A percentile compares a stretch with the other conserved stretches of the same genome.
Conservation (phyloP, 2,329 filamentous ascomycete species). For the Byssoonygena ceratinophila region DNA sequence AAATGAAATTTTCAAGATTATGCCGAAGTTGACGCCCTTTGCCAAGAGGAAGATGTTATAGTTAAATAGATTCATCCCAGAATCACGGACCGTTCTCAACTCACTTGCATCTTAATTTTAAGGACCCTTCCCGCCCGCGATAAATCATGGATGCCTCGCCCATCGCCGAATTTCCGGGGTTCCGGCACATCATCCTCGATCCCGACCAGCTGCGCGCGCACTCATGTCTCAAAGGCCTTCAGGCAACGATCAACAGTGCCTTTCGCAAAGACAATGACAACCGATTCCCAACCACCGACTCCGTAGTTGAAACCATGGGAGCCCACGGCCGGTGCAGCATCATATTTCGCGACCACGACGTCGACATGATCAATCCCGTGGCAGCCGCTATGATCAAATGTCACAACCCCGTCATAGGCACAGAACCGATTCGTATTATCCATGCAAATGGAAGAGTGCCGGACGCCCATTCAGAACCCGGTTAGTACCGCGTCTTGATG, state of each 20-base stretch:
- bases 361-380: conserved; percentile 6
- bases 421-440: not conserved
- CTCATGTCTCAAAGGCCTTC: conserved; percentile 9
- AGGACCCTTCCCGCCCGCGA: no score
- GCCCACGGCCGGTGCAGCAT: conserved; percentile 12
- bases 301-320: conserved; percentile 1
- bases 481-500: not conserved
- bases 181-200: conserved; percentile 11
- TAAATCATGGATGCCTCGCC: not conserved
- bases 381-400: conserved; percentile 13
- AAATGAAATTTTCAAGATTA: no score
- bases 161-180: not conserved
- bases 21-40: no score
- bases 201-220: conserved; percentile 6
- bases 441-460: not conserved
- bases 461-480: not conserved
- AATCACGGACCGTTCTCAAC: no score
- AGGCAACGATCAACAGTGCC: conserved; percentile 10
- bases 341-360: conserved; percentile 8
- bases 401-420: conserved; percentile 8
- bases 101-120: no score
- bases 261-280: not conserved
- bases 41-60: no score
- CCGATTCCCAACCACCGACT: not conserved
- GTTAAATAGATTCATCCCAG: no score